These are phyloP conservation scores for Apophysomyces variabilis DNA, from an alignment of 371 early-diverging fungal genomes.

Conservation along the genomic window DNA sequence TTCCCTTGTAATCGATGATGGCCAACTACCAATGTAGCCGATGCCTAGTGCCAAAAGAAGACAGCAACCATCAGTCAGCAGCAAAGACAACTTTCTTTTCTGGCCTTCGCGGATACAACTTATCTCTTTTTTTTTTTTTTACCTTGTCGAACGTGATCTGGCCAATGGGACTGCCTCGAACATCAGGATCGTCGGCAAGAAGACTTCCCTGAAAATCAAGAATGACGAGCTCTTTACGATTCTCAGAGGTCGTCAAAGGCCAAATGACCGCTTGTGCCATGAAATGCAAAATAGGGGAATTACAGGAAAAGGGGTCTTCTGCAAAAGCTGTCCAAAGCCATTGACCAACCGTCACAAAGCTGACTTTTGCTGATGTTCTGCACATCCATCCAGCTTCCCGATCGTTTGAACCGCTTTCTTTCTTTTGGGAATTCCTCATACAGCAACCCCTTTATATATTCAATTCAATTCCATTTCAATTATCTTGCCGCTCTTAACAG, in stretches of 20 bases:
- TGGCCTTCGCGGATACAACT: too few relatives aligned
- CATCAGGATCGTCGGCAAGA: slow-evolving; percentile 24
- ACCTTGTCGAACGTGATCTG: slow-evolving; percentile 36
- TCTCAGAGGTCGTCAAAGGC: slow-evolving; percentile 19
- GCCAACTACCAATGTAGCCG: slow-evolving; percentile 50
- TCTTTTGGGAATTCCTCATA: too few relatives aligned
- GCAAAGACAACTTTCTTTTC: too few relatives aligned
- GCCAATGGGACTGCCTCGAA: slow-evolving; percentile 45
- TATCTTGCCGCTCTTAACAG: too few relatives aligned
- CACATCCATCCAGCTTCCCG: too few relatives aligned
- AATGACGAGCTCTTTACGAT: slow-evolving; percentile 33
- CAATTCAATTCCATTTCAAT: too few relatives aligned
- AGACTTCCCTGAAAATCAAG: slow-evolving; percentile 64
- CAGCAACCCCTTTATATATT: too few relatives aligned
- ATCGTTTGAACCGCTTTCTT: too few relatives aligned
- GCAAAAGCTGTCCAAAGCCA: too few relatives aligned
- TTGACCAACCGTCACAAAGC: too few relatives aligned
- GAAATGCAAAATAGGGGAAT: not conserved
- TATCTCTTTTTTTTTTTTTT: not conserved
- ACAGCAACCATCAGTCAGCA: not conserved
- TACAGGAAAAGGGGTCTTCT: not conserved
- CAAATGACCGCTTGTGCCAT: slow-evolving; percentile 45
- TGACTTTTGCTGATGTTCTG: too few relatives aligned
- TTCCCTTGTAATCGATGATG: slow-evolving; percentile 41
- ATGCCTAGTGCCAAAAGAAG: slow-evolving; percentile 31